Base-by-base conservation (phyloP, 2,329 filamentous ascomycete genomes). In the Ophiocordyceps robertsii region DNA sequence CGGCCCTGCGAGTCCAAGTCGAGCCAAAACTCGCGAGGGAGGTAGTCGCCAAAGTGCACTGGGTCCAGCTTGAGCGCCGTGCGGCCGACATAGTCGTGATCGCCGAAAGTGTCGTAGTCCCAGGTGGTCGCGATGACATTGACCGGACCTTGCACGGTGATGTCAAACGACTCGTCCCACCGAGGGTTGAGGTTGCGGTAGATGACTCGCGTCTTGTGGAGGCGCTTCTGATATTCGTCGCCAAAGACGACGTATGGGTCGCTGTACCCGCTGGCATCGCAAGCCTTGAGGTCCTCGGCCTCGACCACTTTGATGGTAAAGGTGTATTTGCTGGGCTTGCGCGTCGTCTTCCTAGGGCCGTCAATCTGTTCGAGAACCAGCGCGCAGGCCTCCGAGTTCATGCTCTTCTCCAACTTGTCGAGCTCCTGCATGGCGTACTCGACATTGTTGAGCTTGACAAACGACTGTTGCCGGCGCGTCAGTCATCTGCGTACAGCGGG, bases 231-330 rank as follows among this genome's bases (percentile, higher is more conserved):
- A 57, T 95, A 96, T 61, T 98, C 92, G 55, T 98, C 92, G 38
- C 90, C 86, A 48, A 98, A 77, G 14, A 98, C 90, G 29, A 98
- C 88, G 56, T 98, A 98, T 1, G 92, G 92, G 63, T 98, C 92
- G 58, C 90, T 96, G 49, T 83, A 78, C 31, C 92, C 92, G 53
- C 85, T 93, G 52, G 94, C 81, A 61, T 98, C 92, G 58, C 92
- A 96, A n/a, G 92, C 87, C 63, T 96, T 96, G 52, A 98, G 70
- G 54, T 98, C 92, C 63, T 98, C 92, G 9, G 86, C 92, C 63
- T 98, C 92, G 24, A 98, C 89, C 45, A 98, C 89, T 66, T 98
- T 98, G 64, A 98, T 89, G 1, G 92, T 96, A 63, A 98, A 98
- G 43, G 95, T 89, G 58, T 94, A 96, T 58, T 93, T 95, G 48